These are phyloP conservation scores for Nigrospora oryzae DNA, from an alignment of 2,329 filamentous ascomycete genomes.

Conservation along the genomic window DNA sequence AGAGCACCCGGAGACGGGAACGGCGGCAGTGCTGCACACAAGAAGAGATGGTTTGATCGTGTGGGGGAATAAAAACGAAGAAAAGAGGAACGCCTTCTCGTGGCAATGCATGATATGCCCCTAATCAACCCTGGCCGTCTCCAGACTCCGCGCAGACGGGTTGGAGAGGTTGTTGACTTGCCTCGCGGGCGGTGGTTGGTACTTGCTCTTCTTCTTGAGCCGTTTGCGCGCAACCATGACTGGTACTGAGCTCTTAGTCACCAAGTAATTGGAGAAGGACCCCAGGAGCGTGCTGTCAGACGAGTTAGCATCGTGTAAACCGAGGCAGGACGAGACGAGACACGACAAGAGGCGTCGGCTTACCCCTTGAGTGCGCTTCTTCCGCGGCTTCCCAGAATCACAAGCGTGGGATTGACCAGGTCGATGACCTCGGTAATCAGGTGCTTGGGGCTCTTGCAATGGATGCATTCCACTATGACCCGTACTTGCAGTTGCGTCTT, in stretches of 20 bases:
- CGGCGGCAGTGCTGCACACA: too few species aligned
- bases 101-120: too few species aligned
- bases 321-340: too few species aligned
- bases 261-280: slow-evolving; percentile 94
- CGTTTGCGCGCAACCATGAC: slow-evolving; percentile 97
- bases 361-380: slow-evolving; percentile 90
- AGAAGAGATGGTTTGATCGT: too few species aligned
- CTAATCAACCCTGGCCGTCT: slow-evolving; percentile 69
- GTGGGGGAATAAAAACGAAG: too few species aligned
- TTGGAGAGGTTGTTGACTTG: slow-evolving; percentile 77
- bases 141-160: slow-evolving; percentile 56
- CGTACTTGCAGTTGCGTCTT: slow-evolving; percentile 90
- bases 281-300: slow-evolving; percentile 68
- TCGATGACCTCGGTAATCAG: slow-evolving; percentile 97
- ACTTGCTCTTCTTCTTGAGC: slow-evolving; percentile 77
- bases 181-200: slow-evolving; percentile 60
- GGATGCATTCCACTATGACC: slow-evolving; percentile 90
- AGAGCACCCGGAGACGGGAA: too few species aligned
- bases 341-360: slow-evolving; percentile 21
- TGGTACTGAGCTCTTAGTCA: slow-evolving; percentile 91
- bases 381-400: slow-evolving; percentile 86
- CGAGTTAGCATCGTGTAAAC: slow-evolving; percentile 16
- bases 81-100: too few species aligned
- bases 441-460: slow-evolving; percentile 96
- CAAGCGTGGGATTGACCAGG: slow-evolving; percentile 79